These are phyloP conservation scores for Chalaropsis thielavioides DNA, from an alignment of 2,329 filamentous ascomycete genomes.

Conservation along the genomic window DNA sequence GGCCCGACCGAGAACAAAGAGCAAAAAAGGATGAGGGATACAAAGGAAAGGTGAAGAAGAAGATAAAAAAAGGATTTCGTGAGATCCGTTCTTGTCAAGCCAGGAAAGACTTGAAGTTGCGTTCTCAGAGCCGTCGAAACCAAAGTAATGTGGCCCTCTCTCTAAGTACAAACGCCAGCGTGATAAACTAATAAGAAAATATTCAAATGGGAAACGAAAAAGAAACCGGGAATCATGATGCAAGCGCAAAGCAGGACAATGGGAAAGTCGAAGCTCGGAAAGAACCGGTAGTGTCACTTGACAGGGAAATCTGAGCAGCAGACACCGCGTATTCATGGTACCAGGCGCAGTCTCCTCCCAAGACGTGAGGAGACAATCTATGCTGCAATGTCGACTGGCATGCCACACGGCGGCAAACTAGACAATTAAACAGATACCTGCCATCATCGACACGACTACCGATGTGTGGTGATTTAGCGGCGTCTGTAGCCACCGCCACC, in stretches of 20 bases:
- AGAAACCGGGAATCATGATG: conserved; percentile 14
- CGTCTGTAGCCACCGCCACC: conserved; percentile 34
- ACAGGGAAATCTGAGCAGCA: conserved; percentile 26
- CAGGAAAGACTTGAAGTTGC: not conserved
- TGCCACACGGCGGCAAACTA: conserved; percentile 21
- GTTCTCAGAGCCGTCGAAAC: conserved; percentile 2
- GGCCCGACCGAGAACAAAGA: not conserved
- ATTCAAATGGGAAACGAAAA: not conserved
- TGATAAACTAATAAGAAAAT: conserved; percentile 10
- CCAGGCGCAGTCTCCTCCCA: not conserved
- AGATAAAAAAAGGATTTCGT: not conserved
- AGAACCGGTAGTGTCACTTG: conserved; percentile 38
- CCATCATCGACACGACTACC: conserved; percentile 2
- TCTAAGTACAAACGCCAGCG: conserved; percentile 17
- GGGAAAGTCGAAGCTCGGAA: conserved; percentile 1
- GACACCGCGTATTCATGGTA: not conserved
- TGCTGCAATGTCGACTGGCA: conserved; percentile 33
- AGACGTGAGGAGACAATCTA: not conserved
- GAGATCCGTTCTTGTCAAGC: conserved; percentile 1
- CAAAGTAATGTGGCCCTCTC: conserved; percentile 7
- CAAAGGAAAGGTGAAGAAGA: not conserved
- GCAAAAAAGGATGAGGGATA: not conserved
- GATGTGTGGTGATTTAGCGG: conserved; percentile 22
- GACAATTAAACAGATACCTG: not conserved
- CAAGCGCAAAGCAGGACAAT: conserved; percentile 7